These are phyloP conservation scores for Suillus clintonianus DNA, from an alignment of 768 basidiomycete species.

Conservation along the genomic window DNA sequence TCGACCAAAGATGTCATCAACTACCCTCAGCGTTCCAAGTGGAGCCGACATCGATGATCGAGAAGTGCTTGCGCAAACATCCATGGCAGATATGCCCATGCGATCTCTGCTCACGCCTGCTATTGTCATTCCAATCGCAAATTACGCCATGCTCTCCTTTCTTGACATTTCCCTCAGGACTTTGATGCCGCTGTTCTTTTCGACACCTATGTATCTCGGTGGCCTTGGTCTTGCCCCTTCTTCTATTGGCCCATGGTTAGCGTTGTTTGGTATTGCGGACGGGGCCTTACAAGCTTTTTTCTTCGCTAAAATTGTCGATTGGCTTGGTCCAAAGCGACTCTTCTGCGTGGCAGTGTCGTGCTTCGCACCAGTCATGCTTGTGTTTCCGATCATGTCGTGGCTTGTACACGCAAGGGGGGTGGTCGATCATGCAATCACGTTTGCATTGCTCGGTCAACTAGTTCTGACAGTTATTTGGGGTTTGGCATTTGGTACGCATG, in stretches of 20 bases:
- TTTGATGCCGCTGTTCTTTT: slow-evolving; percentile 30
- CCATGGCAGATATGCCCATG: slow-evolving; percentile 41
- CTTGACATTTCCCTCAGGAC: slow-evolving; percentile 26
- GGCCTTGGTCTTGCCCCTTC: slow-evolving; percentile 28
- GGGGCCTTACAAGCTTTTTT: slow-evolving; percentile 24
- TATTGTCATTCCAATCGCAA: slow-evolving; percentile 27
- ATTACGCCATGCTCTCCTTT: slow-evolving; percentile 32
- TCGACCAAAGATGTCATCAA: not conserved
- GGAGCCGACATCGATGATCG: not conserved
- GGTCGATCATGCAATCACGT: slow-evolving; percentile 46
- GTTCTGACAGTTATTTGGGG: slow-evolving; percentile 48
- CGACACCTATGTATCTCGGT: slow-evolving; percentile 23
- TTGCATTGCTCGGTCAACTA: slow-evolving; percentile 47
- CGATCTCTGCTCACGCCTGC: slow-evolving; percentile 30
- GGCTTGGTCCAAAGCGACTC: slow-evolving; percentile 23
- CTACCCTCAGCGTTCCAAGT: not conserved
- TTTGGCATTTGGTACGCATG: slow-evolving; percentile 56
- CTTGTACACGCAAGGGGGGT: slow-evolving; percentile 44
- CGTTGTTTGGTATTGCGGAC: slow-evolving; percentile 20
- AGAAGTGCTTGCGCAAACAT: slow-evolving; percentile 5
- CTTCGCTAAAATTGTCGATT: slow-evolving; percentile 22
- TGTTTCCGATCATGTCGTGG: slow-evolving; percentile 24
- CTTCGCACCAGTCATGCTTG: slow-evolving; percentile 20
- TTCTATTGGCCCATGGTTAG: slow-evolving; percentile 28
- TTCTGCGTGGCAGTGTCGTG: slow-evolving; percentile 20